Evolutionary conservation across 2,329 filamentous ascomycete genomes (phyloP).

Genomic region (Domatiomyces catenatus): DNA sequence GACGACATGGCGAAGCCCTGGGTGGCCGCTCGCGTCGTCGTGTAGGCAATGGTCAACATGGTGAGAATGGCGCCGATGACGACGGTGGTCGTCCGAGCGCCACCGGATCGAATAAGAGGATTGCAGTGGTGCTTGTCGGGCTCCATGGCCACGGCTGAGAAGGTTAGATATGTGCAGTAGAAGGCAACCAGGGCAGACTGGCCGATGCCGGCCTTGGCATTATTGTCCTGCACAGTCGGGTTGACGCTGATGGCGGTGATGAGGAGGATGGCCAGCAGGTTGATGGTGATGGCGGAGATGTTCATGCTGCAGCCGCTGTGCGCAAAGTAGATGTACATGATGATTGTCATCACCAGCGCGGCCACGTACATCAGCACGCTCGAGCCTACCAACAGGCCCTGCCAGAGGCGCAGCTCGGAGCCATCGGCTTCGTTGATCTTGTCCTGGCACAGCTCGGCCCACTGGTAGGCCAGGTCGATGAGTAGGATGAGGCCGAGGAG

Average conservation of each 20-base stretch:
- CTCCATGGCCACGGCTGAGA: constrained; percentile 98
- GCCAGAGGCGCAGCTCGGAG: constrained; percentile 46
- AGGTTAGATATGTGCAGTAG: constrained; percentile 96
- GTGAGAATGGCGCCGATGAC: constrained; percentile 89
- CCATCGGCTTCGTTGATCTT: constrained; percentile 82
- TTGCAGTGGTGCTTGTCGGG: constrained; percentile 92
- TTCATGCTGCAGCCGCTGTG: constrained; percentile 76
- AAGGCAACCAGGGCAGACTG: constrained; percentile 94
- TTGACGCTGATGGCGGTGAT: constrained; percentile 80
- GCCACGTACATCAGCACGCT: constrained; percentile 86
- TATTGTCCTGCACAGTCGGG: constrained; percentile 75
- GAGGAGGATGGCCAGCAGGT: constrained; percentile 65
- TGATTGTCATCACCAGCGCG: constrained; percentile 80
- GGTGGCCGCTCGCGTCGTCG: constrained; percentile 87
- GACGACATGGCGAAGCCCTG: constrained; percentile 51
- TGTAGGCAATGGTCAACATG: constrained; percentile 93
- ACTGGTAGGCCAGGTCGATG: constrained; percentile 88
- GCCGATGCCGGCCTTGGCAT: constrained; percentile 85
- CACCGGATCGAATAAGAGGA: constrained; percentile 67
- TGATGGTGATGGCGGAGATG: constrained; percentile 87
- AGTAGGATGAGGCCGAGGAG: constrained; percentile 81
- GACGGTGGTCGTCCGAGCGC: constrained; percentile 77
- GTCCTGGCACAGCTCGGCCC: constrained; percentile 89
- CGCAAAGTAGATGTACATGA: constrained; percentile 97
- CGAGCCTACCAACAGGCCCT: constrained; percentile 73